A percentile compares a stretch with the other conserved stretches of the same genome.
Evolutionary conservation across 139 green algal genomes (phyloP).

Genomic region (Tetradesmus lagerheimii): DNA sequence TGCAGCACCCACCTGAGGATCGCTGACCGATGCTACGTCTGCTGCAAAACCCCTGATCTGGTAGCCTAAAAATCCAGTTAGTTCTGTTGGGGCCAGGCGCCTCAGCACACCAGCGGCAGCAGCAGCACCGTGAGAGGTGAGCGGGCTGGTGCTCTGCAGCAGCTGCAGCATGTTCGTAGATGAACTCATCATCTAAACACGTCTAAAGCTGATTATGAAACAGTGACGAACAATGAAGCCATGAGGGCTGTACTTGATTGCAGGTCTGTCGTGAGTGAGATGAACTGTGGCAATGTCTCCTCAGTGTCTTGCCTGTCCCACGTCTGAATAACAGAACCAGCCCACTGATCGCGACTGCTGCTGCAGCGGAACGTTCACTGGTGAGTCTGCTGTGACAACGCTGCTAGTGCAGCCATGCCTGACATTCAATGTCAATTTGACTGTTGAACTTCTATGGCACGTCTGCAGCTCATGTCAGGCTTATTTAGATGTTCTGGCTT

Average conservation of each 20-base stretch:
- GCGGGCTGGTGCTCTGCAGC: conserved; percentile 17
- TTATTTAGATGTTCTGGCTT: too few relatives aligned
- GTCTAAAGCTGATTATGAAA: background rate
- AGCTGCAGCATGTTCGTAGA: conserved; percentile 10
- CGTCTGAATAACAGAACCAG: too few relatives aligned
- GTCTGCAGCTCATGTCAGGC: too few relatives aligned
- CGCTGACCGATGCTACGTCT: background rate
- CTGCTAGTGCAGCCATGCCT: too few relatives aligned
- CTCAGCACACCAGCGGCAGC: background rate
- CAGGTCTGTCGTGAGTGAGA: background rate
- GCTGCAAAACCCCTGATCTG: background rate
- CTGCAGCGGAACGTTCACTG: too few relatives aligned
- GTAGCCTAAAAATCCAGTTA: background rate
- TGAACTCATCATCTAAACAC: background rate
- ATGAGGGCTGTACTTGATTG: background rate
- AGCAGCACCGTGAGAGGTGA: conserved; percentile 7
- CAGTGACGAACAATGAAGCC: background rate
- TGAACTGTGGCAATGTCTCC: background rate
- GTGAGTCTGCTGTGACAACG: too few relatives aligned
- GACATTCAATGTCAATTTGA: too few relatives aligned
- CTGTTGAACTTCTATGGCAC: too few relatives aligned
- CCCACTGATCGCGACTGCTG: too few relatives aligned
- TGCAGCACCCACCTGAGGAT: background rate
- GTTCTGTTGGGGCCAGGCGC: background rate
- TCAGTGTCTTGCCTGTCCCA: background rate